These are phyloP conservation scores for Schizosaccharomyces japonicus DNA, from an alignment of 805 yeast species.

Conservation along the genomic window DNA sequence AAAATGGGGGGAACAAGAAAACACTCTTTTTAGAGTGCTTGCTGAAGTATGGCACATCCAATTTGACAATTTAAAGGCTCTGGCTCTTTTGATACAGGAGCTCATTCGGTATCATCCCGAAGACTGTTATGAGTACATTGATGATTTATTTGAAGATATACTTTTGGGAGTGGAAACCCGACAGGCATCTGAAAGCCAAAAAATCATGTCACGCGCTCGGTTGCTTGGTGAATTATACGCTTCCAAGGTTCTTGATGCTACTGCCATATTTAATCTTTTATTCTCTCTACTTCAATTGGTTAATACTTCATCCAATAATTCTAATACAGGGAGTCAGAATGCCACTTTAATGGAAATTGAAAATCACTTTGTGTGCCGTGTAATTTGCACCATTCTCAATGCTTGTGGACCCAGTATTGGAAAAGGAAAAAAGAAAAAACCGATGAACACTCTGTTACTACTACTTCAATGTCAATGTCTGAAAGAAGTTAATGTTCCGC, in stretches of 20 bases:
- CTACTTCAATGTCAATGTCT: slow-evolving; percentile 50
- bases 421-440: slow-evolving; percentile 9
- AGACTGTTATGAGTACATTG: slow-evolving; percentile 28
- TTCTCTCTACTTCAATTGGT: not conserved
- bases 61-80: slow-evolving; percentile 28
- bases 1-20: slow-evolving; percentile 22
- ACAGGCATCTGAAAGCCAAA: slow-evolving; percentile 34
- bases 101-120: slow-evolving; percentile 18
- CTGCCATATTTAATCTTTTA: slow-evolving; percentile 4
- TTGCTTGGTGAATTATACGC: slow-evolving; percentile 37
- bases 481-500: slow-evolving; percentile 39
- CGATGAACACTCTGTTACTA: slow-evolving; percentile 23
- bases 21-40: slow-evolving; percentile 22
- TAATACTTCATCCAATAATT: not conserved
- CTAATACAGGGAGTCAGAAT: no score
- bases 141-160: slow-evolving; percentile 39
- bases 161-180: slow-evolving; percentile 41
- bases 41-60: slow-evolving; percentile 36
- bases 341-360: not conserved
- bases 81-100: slow-evolving; percentile 26
- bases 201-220: slow-evolving; percentile 34
- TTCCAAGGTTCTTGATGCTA: slow-evolving; percentile 20
- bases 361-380: slow-evolving; percentile 41
- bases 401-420: slow-evolving; percentile 13
- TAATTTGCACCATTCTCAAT: slow-evolving; percentile 25